Evolutionary conservation across 805 yeast genomes (phyloP).

Genomic region (Candida montana): DNA sequence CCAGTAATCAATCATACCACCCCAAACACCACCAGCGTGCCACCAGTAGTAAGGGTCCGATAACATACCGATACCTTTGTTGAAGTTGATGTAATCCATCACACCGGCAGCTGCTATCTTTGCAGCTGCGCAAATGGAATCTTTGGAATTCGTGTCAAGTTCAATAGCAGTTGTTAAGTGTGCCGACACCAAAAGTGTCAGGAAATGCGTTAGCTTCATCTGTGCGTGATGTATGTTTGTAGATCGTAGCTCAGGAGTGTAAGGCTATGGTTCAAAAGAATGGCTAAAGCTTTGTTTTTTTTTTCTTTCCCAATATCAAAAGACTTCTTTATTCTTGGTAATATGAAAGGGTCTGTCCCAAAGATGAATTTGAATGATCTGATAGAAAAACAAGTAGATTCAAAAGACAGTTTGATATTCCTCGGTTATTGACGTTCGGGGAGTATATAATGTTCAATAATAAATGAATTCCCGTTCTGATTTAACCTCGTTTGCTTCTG

Average conservation of each 20-base stretch:
- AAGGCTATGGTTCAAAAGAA: no score
- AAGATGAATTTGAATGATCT: no score
- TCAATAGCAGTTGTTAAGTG: slow-evolving; percentile 24
- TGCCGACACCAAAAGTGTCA: slow-evolving; percentile 7
- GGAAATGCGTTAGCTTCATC: slow-evolving; percentile 5
- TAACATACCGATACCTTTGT: slow-evolving; percentile 72
- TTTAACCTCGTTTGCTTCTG: no score
- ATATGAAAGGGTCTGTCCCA: no score
- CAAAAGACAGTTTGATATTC: no score
- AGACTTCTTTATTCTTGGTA: no score
- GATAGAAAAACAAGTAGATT: no score
- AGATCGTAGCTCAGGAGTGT: neutral
- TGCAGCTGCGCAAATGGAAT: slow-evolving; percentile 54
- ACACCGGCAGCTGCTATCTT: slow-evolving; percentile 55
- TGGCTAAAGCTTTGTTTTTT: neutral
- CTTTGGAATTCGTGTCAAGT: slow-evolving; percentile 34
- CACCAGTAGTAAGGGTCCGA: slow-evolving; percentile 80
- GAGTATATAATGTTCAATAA: no score
- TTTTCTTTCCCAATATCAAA: neutral
- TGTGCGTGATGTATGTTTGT: neutral
- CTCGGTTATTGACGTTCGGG: no score
- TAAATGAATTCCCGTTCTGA: no score
- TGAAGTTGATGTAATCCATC: slow-evolving; percentile 71
- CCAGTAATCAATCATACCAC: slow-evolving; percentile 63
- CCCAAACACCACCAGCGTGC: slow-evolving; percentile 88